Evolutionary conservation across 2,329 filamentous ascomycete species (phyloP).

Genomic region (Beauveria bassiana): DNA sequence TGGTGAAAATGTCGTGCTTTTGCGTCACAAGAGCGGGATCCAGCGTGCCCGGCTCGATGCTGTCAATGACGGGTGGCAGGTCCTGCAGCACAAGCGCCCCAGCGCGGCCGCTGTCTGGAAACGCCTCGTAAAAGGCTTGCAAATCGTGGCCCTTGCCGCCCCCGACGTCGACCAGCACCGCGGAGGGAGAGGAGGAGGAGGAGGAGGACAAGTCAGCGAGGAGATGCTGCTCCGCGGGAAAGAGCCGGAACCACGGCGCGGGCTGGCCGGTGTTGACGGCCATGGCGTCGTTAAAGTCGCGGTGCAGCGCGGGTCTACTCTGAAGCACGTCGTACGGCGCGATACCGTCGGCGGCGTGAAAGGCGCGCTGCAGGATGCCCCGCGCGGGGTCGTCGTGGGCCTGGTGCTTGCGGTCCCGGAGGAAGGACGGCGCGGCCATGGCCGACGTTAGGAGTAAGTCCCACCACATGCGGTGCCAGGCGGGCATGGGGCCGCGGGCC

Average conservation of each 20-base stretch:
- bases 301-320: background rate
- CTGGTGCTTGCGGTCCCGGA: background rate
- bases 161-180: slow-evolving; percentile 24
- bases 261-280: background rate
- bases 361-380: background rate
- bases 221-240: slow-evolving; percentile 20
- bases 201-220: slow-evolving; percentile 16
- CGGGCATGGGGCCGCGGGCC: background rate
- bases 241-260: slow-evolving; percentile 6
- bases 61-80: slow-evolving; percentile 15
- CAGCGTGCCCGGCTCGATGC: slow-evolving; percentile 15
- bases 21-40: slow-evolving; percentile 19
- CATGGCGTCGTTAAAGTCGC: background rate
- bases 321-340: background rate
- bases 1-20: slow-evolving; percentile 27
- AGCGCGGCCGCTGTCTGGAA: slow-evolving; percentile 14
- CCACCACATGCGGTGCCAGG: background rate
- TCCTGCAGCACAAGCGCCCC: slow-evolving; percentile 22
- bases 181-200: background rate
- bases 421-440: background rate
- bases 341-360: background rate
- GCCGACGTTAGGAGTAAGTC: background rate
- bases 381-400: background rate
- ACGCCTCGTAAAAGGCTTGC: slow-evolving; percentile 18
- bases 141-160: slow-evolving; percentile 24